Evolutionary conservation across 164 flowering plant species (phyloP).

Genomic region (Amborella trichopoda): DNA sequence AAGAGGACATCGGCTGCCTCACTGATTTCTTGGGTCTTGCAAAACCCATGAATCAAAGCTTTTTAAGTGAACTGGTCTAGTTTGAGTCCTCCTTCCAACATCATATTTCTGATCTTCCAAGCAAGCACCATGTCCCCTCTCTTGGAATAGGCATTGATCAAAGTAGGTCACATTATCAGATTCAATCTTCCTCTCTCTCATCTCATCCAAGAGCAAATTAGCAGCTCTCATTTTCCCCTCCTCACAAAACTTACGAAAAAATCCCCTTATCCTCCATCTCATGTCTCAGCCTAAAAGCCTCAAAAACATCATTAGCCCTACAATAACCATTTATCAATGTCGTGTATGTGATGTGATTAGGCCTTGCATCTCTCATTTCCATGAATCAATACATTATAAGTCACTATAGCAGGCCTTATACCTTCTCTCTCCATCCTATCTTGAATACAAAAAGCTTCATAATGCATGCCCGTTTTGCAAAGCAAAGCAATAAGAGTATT

Average conservation of each 20-base stretch:
- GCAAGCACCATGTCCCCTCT: slow-evolving; percentile 78
- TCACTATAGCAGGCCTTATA: slow-evolving; percentile 66
- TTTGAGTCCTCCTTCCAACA: slow-evolving; percentile 59
- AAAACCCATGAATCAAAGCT: slow-evolving; percentile 88
- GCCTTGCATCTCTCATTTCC: slow-evolving; percentile 61
- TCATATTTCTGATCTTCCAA: slow-evolving; percentile 48
- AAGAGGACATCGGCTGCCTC: slow-evolving; percentile 61
- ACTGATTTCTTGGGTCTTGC: slow-evolving; percentile 42
- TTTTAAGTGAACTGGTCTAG: slow-evolving; percentile 59
- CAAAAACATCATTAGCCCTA: slow-evolving; percentile 48
- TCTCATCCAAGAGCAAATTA: slow-evolving; percentile 58
- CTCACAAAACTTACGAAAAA: slow-evolving; percentile 65
- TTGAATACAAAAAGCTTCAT: slow-evolving; percentile 66
- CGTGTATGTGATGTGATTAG: slow-evolving; percentile 77
- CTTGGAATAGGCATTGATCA: slow-evolving; percentile 89
- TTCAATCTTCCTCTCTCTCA: slow-evolving; percentile 60
- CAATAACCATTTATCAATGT: slow-evolving; percentile 88
- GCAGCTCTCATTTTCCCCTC: slow-evolving; percentile 66
- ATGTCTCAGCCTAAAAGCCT: slow-evolving; percentile 48
- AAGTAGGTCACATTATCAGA: slow-evolving; percentile 80
- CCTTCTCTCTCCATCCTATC: slow-evolving; percentile 68
- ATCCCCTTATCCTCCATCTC: slow-evolving; percentile 66
- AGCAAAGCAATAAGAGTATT: slow-evolving; percentile 74
- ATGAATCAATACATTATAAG: slow-evolving; percentile 69
- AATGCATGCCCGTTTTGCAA: slow-evolving; percentile 80